These are phyloP conservation scores for Echinochloa phyllopogon DNA, from an alignment of 176 grass and related monocot genomes.

Conservation along the genomic window DNA sequence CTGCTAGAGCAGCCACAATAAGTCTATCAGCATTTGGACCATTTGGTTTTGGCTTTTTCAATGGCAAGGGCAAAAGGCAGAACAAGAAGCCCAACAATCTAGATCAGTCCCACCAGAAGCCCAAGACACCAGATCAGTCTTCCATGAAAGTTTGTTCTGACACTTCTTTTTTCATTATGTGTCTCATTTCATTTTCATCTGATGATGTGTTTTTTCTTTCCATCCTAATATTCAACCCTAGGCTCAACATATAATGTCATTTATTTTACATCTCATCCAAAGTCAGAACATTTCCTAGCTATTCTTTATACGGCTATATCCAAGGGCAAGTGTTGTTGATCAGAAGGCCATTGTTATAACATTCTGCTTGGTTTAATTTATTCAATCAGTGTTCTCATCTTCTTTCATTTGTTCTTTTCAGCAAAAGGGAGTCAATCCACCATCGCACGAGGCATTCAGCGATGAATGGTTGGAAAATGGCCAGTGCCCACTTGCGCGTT, in stretches of 20 bases:
- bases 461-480: conserved; percentile 93
- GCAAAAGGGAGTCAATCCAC: conserved; percentile 72
- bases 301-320: neutral
- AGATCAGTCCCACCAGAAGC: conserved; percentile 56
- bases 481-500: conserved; percentile 89
- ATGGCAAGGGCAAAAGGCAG: conserved; percentile 67
- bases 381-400: conserved; percentile 2
- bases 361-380: conserved; percentile 13
- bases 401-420: conserved; percentile 35
- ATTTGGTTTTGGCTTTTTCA: conserved; percentile 79
- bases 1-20: conserved; percentile 70
- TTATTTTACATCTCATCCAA: neutral
- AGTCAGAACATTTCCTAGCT: neutral
- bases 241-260: neutral
- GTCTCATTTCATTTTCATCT: neutral
- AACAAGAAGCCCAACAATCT: conserved; percentile 68
- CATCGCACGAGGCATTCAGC: conserved; percentile 73
- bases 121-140: conserved; percentile 39
- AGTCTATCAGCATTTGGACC: conserved; percentile 72
- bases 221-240: neutral
- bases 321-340: neutral
- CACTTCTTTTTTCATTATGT: neutral
- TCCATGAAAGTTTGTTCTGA: conserved; percentile 45
- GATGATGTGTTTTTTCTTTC: conserved; percentile 5
- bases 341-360: neutral